Evolutionary conservation across 2,329 filamentous ascomycete genomes (phyloP), one percentile per base, ranked within the genome.

Genomic region (Aspergillus terreus): DNA sequence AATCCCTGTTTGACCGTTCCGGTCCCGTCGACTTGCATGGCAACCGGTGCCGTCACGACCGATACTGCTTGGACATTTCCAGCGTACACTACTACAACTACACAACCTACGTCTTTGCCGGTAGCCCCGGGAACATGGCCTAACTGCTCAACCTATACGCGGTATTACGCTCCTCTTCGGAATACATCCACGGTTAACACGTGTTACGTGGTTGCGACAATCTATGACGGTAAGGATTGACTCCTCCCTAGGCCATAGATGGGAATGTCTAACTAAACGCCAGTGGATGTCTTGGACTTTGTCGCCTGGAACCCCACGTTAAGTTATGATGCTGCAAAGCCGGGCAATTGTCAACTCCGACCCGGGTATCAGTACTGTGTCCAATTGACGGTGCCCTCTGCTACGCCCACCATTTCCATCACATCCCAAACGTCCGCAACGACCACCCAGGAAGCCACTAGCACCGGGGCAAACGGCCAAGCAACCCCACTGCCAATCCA

Each of bases 61-160:
- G 30, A 44, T 33, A 11, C 38, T 19, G 27, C n/a, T 38, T 52
- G 50, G 45, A 44, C 25, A 2, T 44, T 44, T 19, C 45, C 45
- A 11, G 38, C n/a, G 25, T 36, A 52, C 40, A 49, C 38, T 4
- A 44, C 47, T n/a, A 47, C 42, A n/a, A 17, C 38, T n/a, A 25
- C 25, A 23, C 44, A 47, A 40, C 36, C 50, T 6, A 48, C 45
- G 19, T 10, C 23, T 36, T 19, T 48, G 15, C 50, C 50, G 4
- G 30, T 52, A n/a, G 44, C 50, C 4, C 27, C 38, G 40, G 45
- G 50, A 21, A 48, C 50, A 17, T 40, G 25, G 27, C 25, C 27
- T 4, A 52, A 52, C 45, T 52, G 45, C 30, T 38, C 45, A 10
- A 23, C 30, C 6, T 52, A 52, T 36, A 44, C 50, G 30, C 4